Evolutionary conservation across 257 asterid species (phyloP).

Genomic region (Ilex asprella): DNA sequence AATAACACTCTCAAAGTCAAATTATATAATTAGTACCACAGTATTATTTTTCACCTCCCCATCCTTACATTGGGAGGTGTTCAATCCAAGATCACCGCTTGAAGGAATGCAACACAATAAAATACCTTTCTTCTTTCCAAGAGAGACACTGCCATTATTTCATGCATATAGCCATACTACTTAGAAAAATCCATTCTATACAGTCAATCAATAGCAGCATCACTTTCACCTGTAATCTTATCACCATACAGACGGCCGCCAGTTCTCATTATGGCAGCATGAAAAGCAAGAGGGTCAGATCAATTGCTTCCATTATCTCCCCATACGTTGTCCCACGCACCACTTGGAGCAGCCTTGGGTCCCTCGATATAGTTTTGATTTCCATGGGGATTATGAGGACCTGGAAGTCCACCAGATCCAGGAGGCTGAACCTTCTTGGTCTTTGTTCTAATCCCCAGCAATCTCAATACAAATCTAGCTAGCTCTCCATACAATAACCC

Average conservation of each 20-base stretch:
- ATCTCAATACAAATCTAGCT: slow-evolving; percentile 86
- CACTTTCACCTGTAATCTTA: not conserved
- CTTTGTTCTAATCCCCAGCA: slow-evolving; percentile 67
- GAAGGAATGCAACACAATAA: no score
- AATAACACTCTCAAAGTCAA: no score
- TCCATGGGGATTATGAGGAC: slow-evolving; percentile 47
- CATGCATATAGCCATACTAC: no score
- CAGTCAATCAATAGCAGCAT: not conserved
- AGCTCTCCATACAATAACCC: slow-evolving; percentile 96
- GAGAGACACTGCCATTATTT: no score
- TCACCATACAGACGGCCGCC: not conserved
- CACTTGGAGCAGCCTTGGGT: slow-evolving; percentile 64
- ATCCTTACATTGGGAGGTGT: no score
- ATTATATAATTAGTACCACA: no score
- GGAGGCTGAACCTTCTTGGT: slow-evolving; percentile 53
- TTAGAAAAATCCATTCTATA: not conserved
- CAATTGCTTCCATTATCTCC: slow-evolving; percentile 33
- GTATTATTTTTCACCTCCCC: no score
- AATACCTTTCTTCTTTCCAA: no score
- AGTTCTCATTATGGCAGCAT: not conserved
- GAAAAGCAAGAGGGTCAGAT: not conserved
- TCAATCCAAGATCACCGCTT: no score
- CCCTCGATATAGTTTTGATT: slow-evolving; percentile 49
- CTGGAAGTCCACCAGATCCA: slow-evolving; percentile 53
- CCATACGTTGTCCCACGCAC: slow-evolving; percentile 79